Conservation (phyloP, 257 asterid genomes). For the Gentiana macrophylla region DNA sequence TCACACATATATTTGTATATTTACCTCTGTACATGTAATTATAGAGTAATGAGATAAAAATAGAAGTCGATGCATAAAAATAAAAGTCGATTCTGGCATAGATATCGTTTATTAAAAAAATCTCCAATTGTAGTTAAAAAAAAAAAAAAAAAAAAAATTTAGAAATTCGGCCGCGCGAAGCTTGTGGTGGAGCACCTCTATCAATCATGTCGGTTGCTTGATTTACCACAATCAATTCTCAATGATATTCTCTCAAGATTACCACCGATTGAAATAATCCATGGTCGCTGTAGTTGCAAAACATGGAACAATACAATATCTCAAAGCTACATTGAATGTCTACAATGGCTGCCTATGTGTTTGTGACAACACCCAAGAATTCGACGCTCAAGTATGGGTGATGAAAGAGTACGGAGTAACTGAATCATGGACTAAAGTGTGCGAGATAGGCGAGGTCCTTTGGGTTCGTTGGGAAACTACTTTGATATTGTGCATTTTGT, state of each 20-base stretch:
- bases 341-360: slow-evolving; percentile 20
- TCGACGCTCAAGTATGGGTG: slow-evolving; percentile 34
- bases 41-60: no score
- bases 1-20: no score
- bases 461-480: background rate
- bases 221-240: slow-evolving; percentile 4
- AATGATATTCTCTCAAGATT: slow-evolving; percentile 27
- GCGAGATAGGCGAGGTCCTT: slow-evolving; percentile 18
- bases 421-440: slow-evolving; percentile 30
- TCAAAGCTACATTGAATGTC: slow-evolving; percentile 25
- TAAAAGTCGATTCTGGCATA: no score
- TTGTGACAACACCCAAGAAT: slow-evolving; percentile 25
- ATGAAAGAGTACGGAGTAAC: slow-evolving; percentile 40
- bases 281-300: slow-evolving; percentile 26
- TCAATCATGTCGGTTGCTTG: no score
- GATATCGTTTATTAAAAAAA: no score
- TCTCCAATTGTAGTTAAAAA: no score
- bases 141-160: no score
- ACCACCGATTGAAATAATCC: slow-evolving; percentile 22
- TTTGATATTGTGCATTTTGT: slow-evolving; percentile 14
- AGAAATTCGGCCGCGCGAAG: no score
- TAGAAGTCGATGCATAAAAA: no score
- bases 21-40: no score
- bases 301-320: slow-evolving; percentile 18
- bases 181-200: no score